Conservation (phyloP, 176 grass and related monocot genomes). For the Zoysia japonica region DNA sequence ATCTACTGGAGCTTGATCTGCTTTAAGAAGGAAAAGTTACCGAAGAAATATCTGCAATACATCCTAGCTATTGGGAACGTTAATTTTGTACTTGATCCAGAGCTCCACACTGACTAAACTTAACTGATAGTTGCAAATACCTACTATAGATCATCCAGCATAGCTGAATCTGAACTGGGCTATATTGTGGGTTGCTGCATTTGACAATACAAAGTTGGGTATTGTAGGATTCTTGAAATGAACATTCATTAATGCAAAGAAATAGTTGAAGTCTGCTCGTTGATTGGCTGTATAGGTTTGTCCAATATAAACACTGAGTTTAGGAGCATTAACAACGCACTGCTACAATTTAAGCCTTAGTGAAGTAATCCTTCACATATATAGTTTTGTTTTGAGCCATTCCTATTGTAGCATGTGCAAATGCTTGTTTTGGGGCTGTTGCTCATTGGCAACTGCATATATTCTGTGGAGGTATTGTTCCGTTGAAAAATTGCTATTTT, state of each 20-base stretch:
- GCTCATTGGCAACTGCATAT: background rate
- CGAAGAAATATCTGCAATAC: background rate
- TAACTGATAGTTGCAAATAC: background rate
- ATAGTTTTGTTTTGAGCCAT: background rate
- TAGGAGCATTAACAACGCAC: background rate
- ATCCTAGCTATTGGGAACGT: background rate
- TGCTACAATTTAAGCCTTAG: background rate
- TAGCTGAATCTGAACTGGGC: background rate
- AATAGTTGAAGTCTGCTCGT: background rate
- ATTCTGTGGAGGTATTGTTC: background rate
- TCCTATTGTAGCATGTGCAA: background rate
- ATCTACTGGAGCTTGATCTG: background rate
- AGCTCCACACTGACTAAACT: background rate
- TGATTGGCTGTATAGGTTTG: background rate
- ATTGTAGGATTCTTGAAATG: background rate
- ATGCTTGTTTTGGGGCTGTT: background rate
- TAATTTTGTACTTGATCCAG: background rate
- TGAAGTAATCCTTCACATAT: background rate
- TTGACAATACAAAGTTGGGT: background rate
- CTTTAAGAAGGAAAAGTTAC: slow-evolving; percentile 4
- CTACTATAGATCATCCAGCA: background rate
- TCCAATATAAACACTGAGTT: background rate
- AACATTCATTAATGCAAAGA: background rate
- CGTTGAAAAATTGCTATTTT: background rate
- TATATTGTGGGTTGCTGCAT: background rate